These are phyloP conservation scores for Chromera velia DNA, from an alignment of 73 alveolate species.

Conservation along the genomic window DNA sequence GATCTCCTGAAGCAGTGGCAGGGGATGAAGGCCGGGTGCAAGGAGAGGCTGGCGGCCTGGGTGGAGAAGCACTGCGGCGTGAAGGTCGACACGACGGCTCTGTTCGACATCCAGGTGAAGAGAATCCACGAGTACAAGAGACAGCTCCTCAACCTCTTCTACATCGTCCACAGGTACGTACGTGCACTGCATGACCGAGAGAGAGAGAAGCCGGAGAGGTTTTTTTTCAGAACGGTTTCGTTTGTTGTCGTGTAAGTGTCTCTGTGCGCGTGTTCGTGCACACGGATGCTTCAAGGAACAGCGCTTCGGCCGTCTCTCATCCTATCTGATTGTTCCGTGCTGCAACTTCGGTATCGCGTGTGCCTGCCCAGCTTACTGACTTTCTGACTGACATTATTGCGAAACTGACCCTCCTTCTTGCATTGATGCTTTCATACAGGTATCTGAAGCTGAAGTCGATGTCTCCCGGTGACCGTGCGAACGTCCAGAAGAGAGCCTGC, in stretches of 20 bases:
- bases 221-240: too few species aligned
- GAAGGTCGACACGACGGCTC: constrained; percentile 48
- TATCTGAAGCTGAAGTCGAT: constrained; percentile 47
- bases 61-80: constrained; percentile 58
- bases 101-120: constrained; percentile 61
- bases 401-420: too few species aligned
- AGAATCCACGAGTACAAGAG: constrained; percentile 96
- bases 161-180: neutral
- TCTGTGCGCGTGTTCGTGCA: too few species aligned
- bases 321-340: too few species aligned
- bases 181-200: neutral
- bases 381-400: too few species aligned
- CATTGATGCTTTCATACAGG: constrained; percentile 33
- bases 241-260: neutral
- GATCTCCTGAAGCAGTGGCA: constrained; percentile 54
- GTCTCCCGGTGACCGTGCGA: constrained; percentile 35
- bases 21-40: constrained; percentile 68
- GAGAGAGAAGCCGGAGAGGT: too few species aligned
- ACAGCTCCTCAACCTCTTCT: constrained; percentile 76
- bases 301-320: too few species aligned
- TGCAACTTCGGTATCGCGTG: too few species aligned
- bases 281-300: too few species aligned
- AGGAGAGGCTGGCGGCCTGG: constrained; percentile 67
- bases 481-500: constrained; percentile 57
- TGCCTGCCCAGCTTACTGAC: too few species aligned